Conservation (phyloP, 208 protist species). For the Leishmania gerbilli region DNA sequence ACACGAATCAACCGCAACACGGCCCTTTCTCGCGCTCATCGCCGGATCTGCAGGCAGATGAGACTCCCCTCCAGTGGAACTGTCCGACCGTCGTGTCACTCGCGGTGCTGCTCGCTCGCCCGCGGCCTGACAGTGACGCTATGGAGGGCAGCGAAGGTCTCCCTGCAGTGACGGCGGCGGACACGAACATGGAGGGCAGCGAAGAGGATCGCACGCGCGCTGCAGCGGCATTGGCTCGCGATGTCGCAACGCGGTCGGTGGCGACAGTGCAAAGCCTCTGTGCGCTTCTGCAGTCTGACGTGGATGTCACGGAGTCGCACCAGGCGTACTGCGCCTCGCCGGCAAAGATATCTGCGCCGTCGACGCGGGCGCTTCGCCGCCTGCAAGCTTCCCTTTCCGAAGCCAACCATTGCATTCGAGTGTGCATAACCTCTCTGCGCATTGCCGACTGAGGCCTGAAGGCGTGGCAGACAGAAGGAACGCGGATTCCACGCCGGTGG, state of each 20-base stretch:
- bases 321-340: constrained; percentile 4
- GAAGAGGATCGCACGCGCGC: constrained; percentile 7
- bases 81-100: constrained; percentile 12
- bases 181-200: constrained; percentile 2
- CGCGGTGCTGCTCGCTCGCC: constrained; percentile 5
- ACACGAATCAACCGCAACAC: background rate
- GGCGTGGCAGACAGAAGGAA: background rate
- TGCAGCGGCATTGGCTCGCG: constrained; percentile 6
- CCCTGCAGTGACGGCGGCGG: background rate
- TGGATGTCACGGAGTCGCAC: background rate
- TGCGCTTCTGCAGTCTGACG: constrained; percentile 14
- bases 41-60: constrained; percentile 1
- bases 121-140: background rate
- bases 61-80: constrained; percentile 13
- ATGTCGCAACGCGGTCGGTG: constrained; percentile 6
- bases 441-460: constrained; percentile 2
- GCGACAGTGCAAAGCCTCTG: constrained; percentile 19
- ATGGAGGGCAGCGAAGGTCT: constrained; percentile 10
- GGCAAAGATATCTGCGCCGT: constrained; percentile 11
- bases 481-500: background rate
- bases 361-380: constrained; percentile 32
- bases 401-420: constrained; percentile 9
- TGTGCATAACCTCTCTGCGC: constrained; percentile 16
- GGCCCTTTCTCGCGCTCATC: background rate
- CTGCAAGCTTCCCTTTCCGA: constrained; percentile 27